phyloP scores from a whole-genome alignment of 768 basidiomycete species.

The Podaxis rugospora region DNA sequence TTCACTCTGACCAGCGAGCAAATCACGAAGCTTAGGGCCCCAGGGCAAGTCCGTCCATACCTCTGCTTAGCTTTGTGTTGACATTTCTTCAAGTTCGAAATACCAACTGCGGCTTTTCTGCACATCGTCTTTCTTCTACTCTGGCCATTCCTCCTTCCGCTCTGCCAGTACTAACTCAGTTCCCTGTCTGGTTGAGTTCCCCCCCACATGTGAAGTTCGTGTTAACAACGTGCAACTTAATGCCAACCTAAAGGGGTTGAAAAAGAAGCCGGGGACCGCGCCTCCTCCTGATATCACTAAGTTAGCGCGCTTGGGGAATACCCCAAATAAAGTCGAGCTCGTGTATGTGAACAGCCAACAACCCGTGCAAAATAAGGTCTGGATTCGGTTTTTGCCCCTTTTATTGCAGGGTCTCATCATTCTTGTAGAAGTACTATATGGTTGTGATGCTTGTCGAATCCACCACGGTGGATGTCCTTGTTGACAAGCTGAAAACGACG shows the following conservation, averaged over 20 bases:
- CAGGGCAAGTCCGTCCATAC: conserved; percentile 39
- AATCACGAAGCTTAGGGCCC: conserved; percentile 48
- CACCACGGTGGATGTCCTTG: conserved; percentile 64
- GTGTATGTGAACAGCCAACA: conserved; percentile 88
- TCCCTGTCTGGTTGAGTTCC: conserved; percentile 85
- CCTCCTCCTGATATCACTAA: conserved; percentile 74
- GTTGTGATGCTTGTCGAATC: conserved; percentile 81
- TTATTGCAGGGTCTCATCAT: background rate
- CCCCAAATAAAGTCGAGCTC: conserved; percentile 75
- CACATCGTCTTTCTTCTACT: conserved; percentile 77
- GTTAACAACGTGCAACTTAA: conserved; percentile 66
- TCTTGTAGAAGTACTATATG: conserved; percentile 78
- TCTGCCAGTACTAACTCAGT: conserved; percentile 27
- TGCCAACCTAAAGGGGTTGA: conserved; percentile 84
- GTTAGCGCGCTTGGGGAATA: conserved; percentile 33
- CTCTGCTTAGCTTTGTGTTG: conserved; percentile 6
- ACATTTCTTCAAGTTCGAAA: conserved; percentile 40
- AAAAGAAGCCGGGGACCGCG: conserved; percentile 93
- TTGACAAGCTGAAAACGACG: conserved; percentile 65
- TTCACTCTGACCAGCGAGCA: conserved; percentile 72
- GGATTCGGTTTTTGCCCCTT: conserved; percentile 13
- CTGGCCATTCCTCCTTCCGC: conserved; percentile 49
- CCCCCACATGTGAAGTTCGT: conserved; percentile 86
- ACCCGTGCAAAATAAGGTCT: conserved; percentile 67
- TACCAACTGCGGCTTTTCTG: conserved; percentile 86